Conservation (phyloP, 2,329 filamentous ascomycete species). For the Xylariaceae sp. region DNA sequence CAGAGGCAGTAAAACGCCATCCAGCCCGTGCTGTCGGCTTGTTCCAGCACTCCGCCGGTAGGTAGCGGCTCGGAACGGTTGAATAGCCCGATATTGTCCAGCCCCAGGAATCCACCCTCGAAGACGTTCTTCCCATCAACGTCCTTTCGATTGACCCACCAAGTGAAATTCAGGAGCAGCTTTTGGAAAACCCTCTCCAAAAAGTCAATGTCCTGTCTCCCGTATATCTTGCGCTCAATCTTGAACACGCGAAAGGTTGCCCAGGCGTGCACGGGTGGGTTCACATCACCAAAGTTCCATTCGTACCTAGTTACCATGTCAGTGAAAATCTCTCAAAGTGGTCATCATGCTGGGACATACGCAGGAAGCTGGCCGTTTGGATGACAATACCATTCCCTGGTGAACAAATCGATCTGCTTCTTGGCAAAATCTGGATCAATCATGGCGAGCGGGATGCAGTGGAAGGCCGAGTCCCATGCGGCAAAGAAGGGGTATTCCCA, state of each 20-base stretch:
- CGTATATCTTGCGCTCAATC: slow-evolving; percentile 96
- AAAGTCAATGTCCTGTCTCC: slow-evolving; percentile 89
- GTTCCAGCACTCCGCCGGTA: slow-evolving; percentile 86
- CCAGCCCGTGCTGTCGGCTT: slow-evolving; percentile 97
- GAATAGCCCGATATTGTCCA: slow-evolving; percentile 97
- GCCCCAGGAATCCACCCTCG: slow-evolving; percentile 87
- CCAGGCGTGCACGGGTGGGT: slow-evolving; percentile 95
- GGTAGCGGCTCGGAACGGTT: slow-evolving; percentile 93
- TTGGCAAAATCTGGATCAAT: slow-evolving; percentile 97
- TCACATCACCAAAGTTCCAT: slow-evolving; percentile 97
- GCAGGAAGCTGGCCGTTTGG: slow-evolving; percentile 92
- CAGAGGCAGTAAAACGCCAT: slow-evolving; percentile 96
- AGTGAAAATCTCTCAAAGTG: neutral
- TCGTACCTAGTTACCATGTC: slow-evolving; percentile 52
- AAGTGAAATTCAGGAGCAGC: slow-evolving; percentile 90
- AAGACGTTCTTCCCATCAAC: slow-evolving; percentile 93
- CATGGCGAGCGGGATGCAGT: slow-evolving; percentile 93
- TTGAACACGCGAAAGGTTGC: slow-evolving; percentile 94
- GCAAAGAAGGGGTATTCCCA: slow-evolving; percentile 99
- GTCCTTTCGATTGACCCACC: slow-evolving; percentile 99
- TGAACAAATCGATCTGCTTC: slow-evolving; percentile 94
- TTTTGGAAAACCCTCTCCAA: slow-evolving; percentile 96
- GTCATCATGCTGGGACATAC: slow-evolving; percentile 38
- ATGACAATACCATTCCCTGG: slow-evolving; percentile 97
- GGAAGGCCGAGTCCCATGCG: slow-evolving; percentile 94